A percentile compares a stretch with the other conserved stretches of the same genome.
Evolutionary conservation across 192 early-diverging fungal genomes (phyloP).

Genomic region (Coemansia nantahalensis): DNA sequence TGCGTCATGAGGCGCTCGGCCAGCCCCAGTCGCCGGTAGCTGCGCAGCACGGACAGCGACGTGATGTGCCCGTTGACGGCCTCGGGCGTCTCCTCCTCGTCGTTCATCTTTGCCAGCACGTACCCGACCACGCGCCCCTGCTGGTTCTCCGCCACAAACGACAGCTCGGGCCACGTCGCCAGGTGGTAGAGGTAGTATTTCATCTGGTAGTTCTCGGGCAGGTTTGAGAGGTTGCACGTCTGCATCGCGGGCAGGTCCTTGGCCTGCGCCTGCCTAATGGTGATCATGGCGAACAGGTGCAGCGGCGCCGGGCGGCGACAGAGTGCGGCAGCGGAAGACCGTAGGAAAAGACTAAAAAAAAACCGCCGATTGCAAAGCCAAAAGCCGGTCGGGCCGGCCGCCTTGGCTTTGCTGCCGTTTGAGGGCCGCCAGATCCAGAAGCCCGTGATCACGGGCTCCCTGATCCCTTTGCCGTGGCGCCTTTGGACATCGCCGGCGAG

Average conservation of each 20-base stretch:
- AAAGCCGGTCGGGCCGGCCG: too few relatives aligned
- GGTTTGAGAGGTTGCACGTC: constrained; percentile 93
- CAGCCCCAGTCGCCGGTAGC: constrained; percentile 92
- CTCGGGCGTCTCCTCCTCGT: constrained; percentile 70
- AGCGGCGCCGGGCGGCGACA: too few relatives aligned
- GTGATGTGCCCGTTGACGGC: constrained; percentile 92
- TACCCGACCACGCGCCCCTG: constrained; percentile 94
- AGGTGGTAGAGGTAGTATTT: constrained; percentile 94
- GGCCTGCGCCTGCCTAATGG: constrained; percentile 37
- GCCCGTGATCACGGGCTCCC: too few relatives aligned
- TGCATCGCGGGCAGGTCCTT: constrained; percentile 77
- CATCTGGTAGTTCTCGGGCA: constrained; percentile 99
- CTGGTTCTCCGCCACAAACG: constrained; percentile 91
- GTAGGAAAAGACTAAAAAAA: too few relatives aligned
- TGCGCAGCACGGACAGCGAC: constrained; percentile 93
- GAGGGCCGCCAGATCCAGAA: too few relatives aligned
- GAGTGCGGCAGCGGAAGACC: background rate
- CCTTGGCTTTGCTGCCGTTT: too few relatives aligned
- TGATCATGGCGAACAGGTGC: constrained; percentile 34
- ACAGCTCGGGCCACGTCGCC: constrained; percentile 87
- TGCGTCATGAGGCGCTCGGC: constrained; percentile 97
- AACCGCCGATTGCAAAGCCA: too few relatives aligned
- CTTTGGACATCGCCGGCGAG: too few relatives aligned
- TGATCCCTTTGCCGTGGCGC: too few relatives aligned
- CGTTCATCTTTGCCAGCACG: constrained; percentile 94